A percentile compares a stretch with the other conserved stretches of the same genome.
Evolutionary conservation across 106 monocot genomes (phyloP).

Genomic region (Iris macrosiphon): DNA sequence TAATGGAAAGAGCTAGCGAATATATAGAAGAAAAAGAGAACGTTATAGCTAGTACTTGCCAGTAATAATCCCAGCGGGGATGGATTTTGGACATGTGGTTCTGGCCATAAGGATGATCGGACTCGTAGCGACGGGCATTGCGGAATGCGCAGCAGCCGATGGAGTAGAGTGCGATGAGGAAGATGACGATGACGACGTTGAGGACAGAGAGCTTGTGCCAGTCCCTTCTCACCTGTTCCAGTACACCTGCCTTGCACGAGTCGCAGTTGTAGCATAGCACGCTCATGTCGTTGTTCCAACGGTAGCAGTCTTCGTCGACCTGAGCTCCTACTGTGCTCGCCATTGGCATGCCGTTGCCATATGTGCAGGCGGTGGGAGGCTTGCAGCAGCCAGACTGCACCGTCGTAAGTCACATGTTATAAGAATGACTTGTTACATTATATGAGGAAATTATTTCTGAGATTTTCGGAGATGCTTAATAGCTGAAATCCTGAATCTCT

Average conservation of each 20-base stretch:
- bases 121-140: constrained; percentile 42
- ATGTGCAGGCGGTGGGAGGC: constrained; percentile 87
- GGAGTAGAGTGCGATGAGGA: constrained; percentile 77
- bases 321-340: too few species aligned
- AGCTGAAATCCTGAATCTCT: too few species aligned
- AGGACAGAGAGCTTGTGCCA: constrained; percentile 91
- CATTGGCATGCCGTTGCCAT: constrained; percentile 25
- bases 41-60: constrained; percentile 14
- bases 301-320: constrained; percentile 82
- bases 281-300: constrained; percentile 67
- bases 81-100: constrained; percentile 67
- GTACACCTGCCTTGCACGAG: constrained; percentile 88
- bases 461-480: too few species aligned
- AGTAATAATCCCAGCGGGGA: constrained; percentile 86
- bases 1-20: neutral
- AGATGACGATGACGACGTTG: constrained; percentile 58
- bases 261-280: constrained; percentile 86
- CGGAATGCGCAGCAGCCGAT: constrained; percentile 89
- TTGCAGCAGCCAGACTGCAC: constrained; percentile 94
- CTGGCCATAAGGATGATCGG: constrained; percentile 50
- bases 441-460: too few species aligned
- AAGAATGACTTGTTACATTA: too few species aligned
- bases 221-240: constrained; percentile 66
- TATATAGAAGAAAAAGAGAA: neutral
- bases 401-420: neutral